Conservation (phyloP, 2,329 filamentous ascomycete species). For the Xylaria sp. region DNA sequence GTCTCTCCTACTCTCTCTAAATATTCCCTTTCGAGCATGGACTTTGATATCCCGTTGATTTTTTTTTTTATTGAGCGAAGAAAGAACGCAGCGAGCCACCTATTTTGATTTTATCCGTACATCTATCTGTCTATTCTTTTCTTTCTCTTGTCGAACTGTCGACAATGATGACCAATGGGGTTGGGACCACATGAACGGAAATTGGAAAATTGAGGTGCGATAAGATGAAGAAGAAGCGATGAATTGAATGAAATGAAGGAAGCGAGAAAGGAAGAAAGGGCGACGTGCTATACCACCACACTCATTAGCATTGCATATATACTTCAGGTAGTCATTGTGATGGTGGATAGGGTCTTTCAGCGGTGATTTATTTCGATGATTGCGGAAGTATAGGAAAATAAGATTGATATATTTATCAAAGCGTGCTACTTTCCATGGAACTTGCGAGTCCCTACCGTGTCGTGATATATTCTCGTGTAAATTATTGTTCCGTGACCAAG, state of each 20-base stretch:
- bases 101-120: conserved; percentile 20
- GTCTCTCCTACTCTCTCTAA: background rate
- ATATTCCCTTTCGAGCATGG: conserved; percentile 14
- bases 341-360: conserved; percentile 7
- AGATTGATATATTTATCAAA: conserved; percentile 15
- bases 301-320: conserved; percentile 37
- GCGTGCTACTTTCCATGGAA: background rate
- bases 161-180: conserved; percentile 15
- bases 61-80: conserved; percentile 21
- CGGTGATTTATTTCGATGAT: conserved; percentile 18
- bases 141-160: conserved; percentile 34
- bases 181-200: conserved; percentile 25
- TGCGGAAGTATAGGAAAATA: background rate
- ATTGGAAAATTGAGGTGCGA: conserved; percentile 30
- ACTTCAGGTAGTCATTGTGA: conserved; percentile 27
- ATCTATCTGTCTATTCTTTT: conserved; percentile 32
- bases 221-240: conserved; percentile 6
- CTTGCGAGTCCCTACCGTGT: background rate
- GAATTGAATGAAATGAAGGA: conserved; percentile 23
- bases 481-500: background rate
- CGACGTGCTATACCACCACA: conserved; percentile 32
- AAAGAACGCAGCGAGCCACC: conserved; percentile 39
- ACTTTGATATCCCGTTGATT: conserved; percentile 34
- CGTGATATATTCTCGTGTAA: background rate
- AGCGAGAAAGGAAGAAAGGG: conserved; percentile 1